Conservation (phyloP, 1,139 yeast genomes). For the Candida sanyaensis region DNA sequence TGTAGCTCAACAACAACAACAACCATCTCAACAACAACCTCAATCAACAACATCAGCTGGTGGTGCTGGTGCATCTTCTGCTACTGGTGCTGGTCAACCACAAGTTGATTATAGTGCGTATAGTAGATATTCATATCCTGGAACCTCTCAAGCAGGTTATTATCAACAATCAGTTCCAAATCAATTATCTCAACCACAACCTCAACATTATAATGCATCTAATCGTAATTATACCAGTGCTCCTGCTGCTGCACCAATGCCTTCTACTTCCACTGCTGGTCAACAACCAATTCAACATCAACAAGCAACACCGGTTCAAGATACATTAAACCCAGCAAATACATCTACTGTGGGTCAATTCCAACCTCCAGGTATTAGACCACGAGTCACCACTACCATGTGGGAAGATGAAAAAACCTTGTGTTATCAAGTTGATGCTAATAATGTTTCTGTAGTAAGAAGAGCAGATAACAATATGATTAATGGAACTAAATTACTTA, state of each 20-base stretch:
- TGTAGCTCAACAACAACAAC: conserved; percentile 13
- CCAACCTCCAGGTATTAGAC: conserved; percentile 45
- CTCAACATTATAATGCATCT: conserved; percentile 17
- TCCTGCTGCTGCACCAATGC: conserved; percentile 7
- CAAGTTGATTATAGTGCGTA: conserved; percentile 10
- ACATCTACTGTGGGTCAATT: conserved; percentile 47
- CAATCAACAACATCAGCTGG: background rate
- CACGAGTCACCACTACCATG: conserved; percentile 42
- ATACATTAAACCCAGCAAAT: conserved; percentile 23
- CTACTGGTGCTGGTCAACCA: background rate
- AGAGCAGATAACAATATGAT: conserved; percentile 54
- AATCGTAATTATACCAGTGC: conserved; percentile 11
- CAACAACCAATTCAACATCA: conserved; percentile 11
- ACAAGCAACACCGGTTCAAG: conserved; percentile 21
- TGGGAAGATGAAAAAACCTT: conserved; percentile 53
- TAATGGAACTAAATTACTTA: conserved; percentile 66
- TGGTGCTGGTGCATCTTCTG: no score
- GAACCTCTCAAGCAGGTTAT: conserved; percentile 14
- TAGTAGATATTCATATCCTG: conserved; percentile 12
- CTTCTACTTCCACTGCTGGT: conserved; percentile 8
- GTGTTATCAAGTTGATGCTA: conserved; percentile 51
- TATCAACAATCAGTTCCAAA: conserved; percentile 19
- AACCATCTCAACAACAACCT: conserved; percentile 11
- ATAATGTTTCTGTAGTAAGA: conserved; percentile 48
- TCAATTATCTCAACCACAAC: conserved; percentile 20